Base-by-base conservation (phyloP, 768 basidiomycete genomes). In the Hydnum rufescens region DNA sequence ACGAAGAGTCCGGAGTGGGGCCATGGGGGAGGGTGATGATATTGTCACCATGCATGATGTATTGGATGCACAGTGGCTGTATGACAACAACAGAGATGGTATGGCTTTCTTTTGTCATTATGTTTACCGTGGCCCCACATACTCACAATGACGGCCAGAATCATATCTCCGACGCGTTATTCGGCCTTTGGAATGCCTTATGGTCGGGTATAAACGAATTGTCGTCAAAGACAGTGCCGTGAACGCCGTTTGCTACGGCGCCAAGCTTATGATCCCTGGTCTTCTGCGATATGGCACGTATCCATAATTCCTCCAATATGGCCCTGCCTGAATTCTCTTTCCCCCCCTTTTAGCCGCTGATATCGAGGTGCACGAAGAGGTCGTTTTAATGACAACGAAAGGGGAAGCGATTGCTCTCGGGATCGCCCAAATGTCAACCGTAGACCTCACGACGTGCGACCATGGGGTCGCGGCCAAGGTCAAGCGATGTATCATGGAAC, bases 21-120 rank as follows among this genome's bases (percentile, higher is more conserved):
- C 92, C 48, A 81, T 96, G 76, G 86, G 83, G 48, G 95, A 99
- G 70, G 90, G 87, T 63, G 93, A 97, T 63, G 90, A 90, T 59
- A 89, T 96, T 61, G 95, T 97, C 55, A 92, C 93, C 22, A 99
- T 99, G 95, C 95, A 99, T 67, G 95, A 99, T 64, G 93, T 99
- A 28, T 69, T 99, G 68, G 95, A 99, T 65, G 95, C 95, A 8
- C 95, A 97, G 61, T 99, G 93, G 92, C 66, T 82, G 63, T 97
- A 93, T 64, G 95, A 99, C 64, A 96, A 93, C 65, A 95, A 85
- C 3, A 74, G 92, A 34, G 95, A 99, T 66, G 92, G 92, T 90
- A 52, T 54, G 68, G 60, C 13, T 18, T 51, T 16, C 26, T 26
- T 30, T 36, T 56, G 2, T 32, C 32, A 25, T 32, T 55, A 30